These are phyloP conservation scores for Cladophialophora bantiana DNA, from an alignment of 2,329 filamentous ascomycete genomes.

Conservation along the genomic window DNA sequence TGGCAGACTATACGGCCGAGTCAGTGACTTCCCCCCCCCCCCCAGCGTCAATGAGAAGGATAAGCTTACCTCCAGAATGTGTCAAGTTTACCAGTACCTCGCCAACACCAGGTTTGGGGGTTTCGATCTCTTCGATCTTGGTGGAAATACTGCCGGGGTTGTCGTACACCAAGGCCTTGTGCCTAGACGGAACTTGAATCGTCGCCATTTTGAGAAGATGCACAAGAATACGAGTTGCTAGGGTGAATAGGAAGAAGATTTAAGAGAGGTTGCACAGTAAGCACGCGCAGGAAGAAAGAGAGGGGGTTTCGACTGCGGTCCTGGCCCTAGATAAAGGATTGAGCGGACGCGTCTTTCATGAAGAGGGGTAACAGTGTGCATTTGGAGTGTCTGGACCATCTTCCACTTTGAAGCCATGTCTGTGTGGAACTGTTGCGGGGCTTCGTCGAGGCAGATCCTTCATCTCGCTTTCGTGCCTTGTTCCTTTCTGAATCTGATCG, in stretches of 20 bases:
- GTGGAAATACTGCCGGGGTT: slow-evolving; percentile 70
- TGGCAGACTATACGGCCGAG: slow-evolving; percentile 60
- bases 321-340: slow-evolving; percentile 6
- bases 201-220: slow-evolving; percentile 43
- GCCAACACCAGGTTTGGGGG: slow-evolving; percentile 68
- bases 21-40: background rate
- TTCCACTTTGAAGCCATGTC: background rate
- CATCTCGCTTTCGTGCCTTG: background rate
- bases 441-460: background rate
- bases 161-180: slow-evolving; percentile 71
- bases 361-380: slow-evolving; percentile 9
- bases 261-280: background rate
- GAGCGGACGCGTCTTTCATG: slow-evolving; percentile 16
- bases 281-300: slow-evolving; percentile 1
- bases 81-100: slow-evolving; percentile 69
- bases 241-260: background rate
- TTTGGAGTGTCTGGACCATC: slow-evolving; percentile 4
- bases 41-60: background rate
- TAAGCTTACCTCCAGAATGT: slow-evolving; percentile 58
- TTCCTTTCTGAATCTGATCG: background rate
- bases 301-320: background rate
- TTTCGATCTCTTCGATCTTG: slow-evolving; percentile 68
- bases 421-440: background rate
- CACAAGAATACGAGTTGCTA: background rate
- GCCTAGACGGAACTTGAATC: slow-evolving; percentile 62